Percentiles rank a stretch among this genome's conserved stretches.
Evolutionary conservation across 352 stramenopile species (phyloP).

Genomic region (Globisporangium paroecandrum): DNA sequence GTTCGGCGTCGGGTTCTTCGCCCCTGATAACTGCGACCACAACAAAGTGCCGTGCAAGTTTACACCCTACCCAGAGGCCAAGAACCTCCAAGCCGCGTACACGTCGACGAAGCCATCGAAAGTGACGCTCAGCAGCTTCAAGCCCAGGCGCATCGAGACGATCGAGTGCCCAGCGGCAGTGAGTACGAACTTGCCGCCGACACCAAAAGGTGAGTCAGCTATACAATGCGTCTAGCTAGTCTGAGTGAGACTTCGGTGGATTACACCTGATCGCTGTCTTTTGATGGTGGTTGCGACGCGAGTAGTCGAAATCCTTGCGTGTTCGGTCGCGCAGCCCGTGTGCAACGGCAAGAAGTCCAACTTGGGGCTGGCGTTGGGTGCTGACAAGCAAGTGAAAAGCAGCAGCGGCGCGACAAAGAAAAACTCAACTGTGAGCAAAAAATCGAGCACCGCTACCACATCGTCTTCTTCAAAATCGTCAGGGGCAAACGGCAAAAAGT

Average conservation of each 20-base stretch:
- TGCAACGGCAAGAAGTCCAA: slow-evolving; percentile 59
- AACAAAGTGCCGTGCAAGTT: slow-evolving; percentile 47
- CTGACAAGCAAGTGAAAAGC: neutral
- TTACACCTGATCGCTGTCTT: neutral
- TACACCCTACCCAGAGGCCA: slow-evolving; percentile 64
- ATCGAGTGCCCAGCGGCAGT: slow-evolving; percentile 37
- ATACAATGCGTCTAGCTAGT: too few relatives aligned
- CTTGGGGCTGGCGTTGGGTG: slow-evolving; percentile 8
- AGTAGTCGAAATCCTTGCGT: slow-evolving; percentile 42
- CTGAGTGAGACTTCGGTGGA: too few relatives aligned
- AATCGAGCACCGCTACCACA: neutral
- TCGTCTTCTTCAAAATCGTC: neutral
- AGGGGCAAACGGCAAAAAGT: neutral
- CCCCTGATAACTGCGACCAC: slow-evolving; percentile 68
- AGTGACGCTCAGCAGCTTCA: slow-evolving; percentile 36
- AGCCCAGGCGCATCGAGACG: slow-evolving; percentile 28
- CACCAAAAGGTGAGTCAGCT: slow-evolving; percentile 23
- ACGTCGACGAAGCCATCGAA: slow-evolving; percentile 53
- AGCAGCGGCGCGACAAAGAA: slow-evolving; percentile 20
- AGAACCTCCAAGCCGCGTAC: slow-evolving; percentile 68
- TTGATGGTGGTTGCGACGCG: neutral
- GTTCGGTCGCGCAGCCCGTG: slow-evolving; percentile 42
- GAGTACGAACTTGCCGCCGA: slow-evolving; percentile 15
- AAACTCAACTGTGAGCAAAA: slow-evolving; percentile 10
- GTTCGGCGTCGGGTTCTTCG: slow-evolving; percentile 72